A percentile compares a stretch with the other conserved stretches of the same genome.
Evolutionary conservation across 139 green algal species (phyloP).

Genomic region (Auxenochlorella pyrenoidosa): DNA sequence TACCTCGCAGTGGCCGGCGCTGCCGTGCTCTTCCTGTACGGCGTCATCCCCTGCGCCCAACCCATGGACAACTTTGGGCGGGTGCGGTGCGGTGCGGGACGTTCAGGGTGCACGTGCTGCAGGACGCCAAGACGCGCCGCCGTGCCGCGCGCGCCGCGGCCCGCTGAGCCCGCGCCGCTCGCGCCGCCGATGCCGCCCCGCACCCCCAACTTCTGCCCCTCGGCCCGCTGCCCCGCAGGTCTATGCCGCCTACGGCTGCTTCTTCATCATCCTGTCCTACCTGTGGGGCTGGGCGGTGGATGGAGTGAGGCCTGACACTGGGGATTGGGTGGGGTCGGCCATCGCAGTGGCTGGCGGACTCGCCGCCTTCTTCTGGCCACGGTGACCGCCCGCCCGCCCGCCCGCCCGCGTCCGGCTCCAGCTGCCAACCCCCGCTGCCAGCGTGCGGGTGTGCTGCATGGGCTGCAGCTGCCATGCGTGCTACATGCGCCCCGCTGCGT

Average conservation of each 20-base stretch:
- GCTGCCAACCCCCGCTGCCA: too few species aligned
- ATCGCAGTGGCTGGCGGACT: constrained; percentile 80
- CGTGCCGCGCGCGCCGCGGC: neutral
- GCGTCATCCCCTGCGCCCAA: constrained; percentile 84
- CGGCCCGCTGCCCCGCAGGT: constrained; percentile 28
- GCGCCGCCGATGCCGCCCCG: neutral
- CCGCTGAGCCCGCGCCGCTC: neutral
- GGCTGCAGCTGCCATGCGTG: too few species aligned
- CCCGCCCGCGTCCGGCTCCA: too few species aligned
- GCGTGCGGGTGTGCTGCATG: too few species aligned
- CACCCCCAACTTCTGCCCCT: neutral
- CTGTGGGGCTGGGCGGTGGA: constrained; percentile 86
- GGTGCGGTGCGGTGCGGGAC: too few species aligned
- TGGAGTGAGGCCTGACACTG: constrained; percentile 71
- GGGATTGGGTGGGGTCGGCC: constrained; percentile 76
- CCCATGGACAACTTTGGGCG: constrained; percentile 69
- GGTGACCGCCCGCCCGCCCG: neutral
- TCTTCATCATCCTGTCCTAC: constrained; percentile 90
- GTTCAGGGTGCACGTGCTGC: too few species aligned
- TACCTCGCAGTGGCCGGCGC: constrained; percentile 49
- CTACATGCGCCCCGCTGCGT: too few species aligned
- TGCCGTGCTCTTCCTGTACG: constrained; percentile 74
- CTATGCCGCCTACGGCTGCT: constrained; percentile 89
- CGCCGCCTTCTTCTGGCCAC: constrained; percentile 81
- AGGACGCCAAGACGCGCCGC: too few species aligned